phyloP scores from a whole-genome alignment of 768 basidiomycete species.

The Tricholoma bakamatsutake region DNA sequence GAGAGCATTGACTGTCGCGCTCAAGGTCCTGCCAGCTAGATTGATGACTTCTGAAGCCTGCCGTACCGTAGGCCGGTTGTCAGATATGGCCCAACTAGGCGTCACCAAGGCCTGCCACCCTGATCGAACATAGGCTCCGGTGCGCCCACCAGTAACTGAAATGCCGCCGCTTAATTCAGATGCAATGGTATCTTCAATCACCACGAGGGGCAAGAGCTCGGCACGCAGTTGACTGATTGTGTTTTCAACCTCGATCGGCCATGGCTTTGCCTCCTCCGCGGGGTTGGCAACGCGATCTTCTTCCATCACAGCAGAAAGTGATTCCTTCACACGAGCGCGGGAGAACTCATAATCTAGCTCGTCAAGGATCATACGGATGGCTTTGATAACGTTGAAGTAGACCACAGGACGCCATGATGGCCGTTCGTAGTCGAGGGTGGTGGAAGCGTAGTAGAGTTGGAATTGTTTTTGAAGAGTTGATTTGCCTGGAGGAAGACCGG shows the following conservation, averaged over 20 bases:
- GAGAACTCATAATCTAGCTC: conserved; percentile 60
- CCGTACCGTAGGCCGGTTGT: conserved; percentile 28
- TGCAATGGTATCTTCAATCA: conserved; percentile 62
- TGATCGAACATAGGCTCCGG: conserved; percentile 60
- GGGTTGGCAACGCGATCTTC: background rate
- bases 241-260: conserved; percentile 1
- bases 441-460: conserved; percentile 72
- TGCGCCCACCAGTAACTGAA: conserved; percentile 51
- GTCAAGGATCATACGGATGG: conserved; percentile 66
- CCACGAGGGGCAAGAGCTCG: conserved; percentile 56
- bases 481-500: conserved; percentile 42
- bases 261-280: background rate
- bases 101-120: conserved; percentile 67
- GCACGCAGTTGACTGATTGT: conserved; percentile 50
- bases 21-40: conserved; percentile 51
- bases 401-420: conserved; percentile 76
- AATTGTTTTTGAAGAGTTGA: conserved; percentile 84
- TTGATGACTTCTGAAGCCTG: conserved; percentile 37
- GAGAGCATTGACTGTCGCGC: conserved; percentile 45
- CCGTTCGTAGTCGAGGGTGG: conserved; percentile 63
- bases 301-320: background rate
- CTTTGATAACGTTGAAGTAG: conserved; percentile 80
- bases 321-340: background rate
- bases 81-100: conserved; percentile 33
- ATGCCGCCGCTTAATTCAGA: conserved; percentile 65